phyloP scores from a whole-genome alignment of 75 land plant species.

The Pseudotsuga menziesii region DNA sequence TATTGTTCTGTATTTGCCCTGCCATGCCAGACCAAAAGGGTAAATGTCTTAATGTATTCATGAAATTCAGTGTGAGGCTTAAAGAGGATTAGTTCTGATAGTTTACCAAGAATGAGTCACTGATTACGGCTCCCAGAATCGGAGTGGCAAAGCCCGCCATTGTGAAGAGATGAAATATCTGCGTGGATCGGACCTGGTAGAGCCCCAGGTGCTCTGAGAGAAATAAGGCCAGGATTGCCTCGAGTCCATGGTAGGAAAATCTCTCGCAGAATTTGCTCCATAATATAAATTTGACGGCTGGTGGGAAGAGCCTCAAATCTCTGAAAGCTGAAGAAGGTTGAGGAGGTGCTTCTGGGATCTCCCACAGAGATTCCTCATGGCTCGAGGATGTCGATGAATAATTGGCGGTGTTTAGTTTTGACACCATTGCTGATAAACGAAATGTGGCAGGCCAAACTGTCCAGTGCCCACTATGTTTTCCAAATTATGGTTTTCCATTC shows the following conservation, averaged over 20 bases:
- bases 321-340: not conserved
- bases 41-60: no score
- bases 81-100: no score
- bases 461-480: no score
- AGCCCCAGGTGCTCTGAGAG: slow-evolving; percentile 19
- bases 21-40: not conserved
- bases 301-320: slow-evolving; percentile 7
- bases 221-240: slow-evolving; percentile 29
- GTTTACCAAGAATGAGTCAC: slow-evolving; percentile 24
- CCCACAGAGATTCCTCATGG: no score
- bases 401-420: no score
- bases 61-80: no score
- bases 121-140: slow-evolving; percentile 23
- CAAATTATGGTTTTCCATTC: no score
- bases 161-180: slow-evolving; percentile 34
- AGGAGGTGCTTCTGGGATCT: no score
- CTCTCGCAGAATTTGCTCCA: slow-evolving; percentile 44
- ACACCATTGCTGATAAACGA: no score
- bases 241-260: slow-evolving; percentile 35
- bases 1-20: slow-evolving; percentile 37
- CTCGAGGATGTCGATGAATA: no score
- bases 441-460: no score
- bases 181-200: slow-evolving; percentile 24
- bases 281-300: slow-evolving; percentile 26
- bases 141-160: slow-evolving; percentile 34